Base-by-base conservation (phyloP, 2,329 filamentous ascomycete genomes). In the Xylogone sp. region DNA sequence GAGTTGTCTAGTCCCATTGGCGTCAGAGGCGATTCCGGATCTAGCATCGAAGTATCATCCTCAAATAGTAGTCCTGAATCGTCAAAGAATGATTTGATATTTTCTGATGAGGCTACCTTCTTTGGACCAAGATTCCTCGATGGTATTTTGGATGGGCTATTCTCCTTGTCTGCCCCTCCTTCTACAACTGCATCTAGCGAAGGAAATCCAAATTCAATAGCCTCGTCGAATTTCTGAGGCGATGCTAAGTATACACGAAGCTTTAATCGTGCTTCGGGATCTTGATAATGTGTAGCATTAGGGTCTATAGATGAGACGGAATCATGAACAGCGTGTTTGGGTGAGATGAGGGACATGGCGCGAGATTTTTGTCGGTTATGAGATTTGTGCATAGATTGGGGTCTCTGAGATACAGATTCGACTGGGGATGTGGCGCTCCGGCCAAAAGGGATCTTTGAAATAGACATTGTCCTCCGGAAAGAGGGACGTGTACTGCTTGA, bases 161-260 rank as follows among this genome's bases (percentile, higher is more conserved):
- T 57, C 13, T 70, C 69, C 8, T 67, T 65, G 20, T 68, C 61
- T 2, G 68, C 56, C 10, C 24, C 24, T 1, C 60, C 61, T n/a
- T 70, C 60, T 2, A 66, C 59, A 19, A 71, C 56, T 7, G 62
- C 69, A 29, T 83, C 78, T 31, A 75, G 75, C 0, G 86, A 83
- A 0, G 91, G 90, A 62, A 97, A 97, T 0, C 93, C 93, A 69
- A 95, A 97, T 66, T 96, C 89, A 48, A 97, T 82, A 1, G 90
- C 91, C 69, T 97, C 93, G 65, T 97, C 93, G 61, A 97, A 97
- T 66, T 96, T 96, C 59, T 96, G 89, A 1, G 92, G 88, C 1
- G 91, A 96, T 7, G 89, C 88, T 19, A 96, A 80, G 62, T 92
- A 96, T 6, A 90, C 84, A 12, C 91, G 84, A 19, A 97, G 75